A percentile compares a stretch with the other conserved stretches of the same genome.
phyloP scores from a whole-genome alignment of 2,329 filamentous ascomycete genomes.

The Ophiostoma sp. region DNA sequence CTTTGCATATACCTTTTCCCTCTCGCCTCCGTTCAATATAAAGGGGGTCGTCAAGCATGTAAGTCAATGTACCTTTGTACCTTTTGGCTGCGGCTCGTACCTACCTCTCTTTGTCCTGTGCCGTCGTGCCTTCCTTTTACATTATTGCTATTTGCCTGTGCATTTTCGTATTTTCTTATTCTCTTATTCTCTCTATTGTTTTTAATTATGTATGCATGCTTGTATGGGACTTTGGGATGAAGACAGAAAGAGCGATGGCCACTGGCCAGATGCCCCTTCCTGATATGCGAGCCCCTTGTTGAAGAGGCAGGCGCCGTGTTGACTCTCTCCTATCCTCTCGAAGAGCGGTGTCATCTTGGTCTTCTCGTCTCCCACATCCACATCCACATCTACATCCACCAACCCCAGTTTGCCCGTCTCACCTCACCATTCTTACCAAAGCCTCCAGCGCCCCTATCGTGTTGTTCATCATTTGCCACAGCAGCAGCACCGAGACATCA shows the following conservation, averaged over 20 bases:
- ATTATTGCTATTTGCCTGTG: too few relatives aligned
- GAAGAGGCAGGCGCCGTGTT: neutral
- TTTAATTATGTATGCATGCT: too few relatives aligned
- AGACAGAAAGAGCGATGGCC: neutral
- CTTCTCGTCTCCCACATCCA: neutral
- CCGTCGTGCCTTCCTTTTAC: too few relatives aligned
- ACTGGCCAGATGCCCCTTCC: neutral
- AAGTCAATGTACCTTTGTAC: constrained; percentile 8
- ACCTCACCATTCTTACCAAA: neutral
- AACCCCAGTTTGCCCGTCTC: neutral
- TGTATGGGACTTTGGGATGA: neutral
- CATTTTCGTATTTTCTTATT: too few relatives aligned
- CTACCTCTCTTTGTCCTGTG: too few relatives aligned
- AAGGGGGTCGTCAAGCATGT: neutral
- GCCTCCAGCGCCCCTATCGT: neutral
- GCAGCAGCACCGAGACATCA: constrained; percentile 7
- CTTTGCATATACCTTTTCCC: neutral
- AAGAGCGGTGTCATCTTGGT: constrained; percentile 9
- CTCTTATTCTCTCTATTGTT: too few relatives aligned
- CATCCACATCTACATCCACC: neutral
- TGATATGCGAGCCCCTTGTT: neutral
- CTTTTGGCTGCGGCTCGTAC: neutral
- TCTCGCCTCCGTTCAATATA: neutral
- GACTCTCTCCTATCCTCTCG: neutral
- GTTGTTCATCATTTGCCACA: neutral